Conservation (phyloP, 306 rosid genomes). For the Cyclanthera cordifolia region DNA sequence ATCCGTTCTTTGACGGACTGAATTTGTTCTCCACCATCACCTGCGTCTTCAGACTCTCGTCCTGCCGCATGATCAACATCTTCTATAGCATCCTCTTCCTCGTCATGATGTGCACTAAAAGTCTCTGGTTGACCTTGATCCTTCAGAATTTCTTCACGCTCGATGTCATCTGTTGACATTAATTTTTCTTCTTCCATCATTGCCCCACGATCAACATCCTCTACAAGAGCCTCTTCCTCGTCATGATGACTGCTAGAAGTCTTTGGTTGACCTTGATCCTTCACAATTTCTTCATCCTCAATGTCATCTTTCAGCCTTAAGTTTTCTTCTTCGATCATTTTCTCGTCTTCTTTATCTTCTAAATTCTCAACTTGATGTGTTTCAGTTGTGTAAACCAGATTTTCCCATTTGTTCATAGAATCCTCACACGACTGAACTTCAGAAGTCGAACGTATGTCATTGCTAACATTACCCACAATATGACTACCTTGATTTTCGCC, state of each 20-base stretch:
- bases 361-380: not conserved
- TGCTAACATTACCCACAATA: constrained; percentile 7
- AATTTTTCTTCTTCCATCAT: constrained; percentile 8
- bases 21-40: constrained; percentile 17
- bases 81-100: constrained; percentile 6
- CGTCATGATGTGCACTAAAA: not conserved
- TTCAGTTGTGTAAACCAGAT: not conserved
- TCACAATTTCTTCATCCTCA: constrained; percentile 6
- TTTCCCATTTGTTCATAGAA: not conserved
- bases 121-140: constrained; percentile 12
- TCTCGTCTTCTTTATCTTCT: constrained; percentile 13
- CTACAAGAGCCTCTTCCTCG: constrained; percentile 9
- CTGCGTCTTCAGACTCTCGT: constrained; percentile 8
- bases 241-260: not conserved
- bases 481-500: constrained; percentile 13
- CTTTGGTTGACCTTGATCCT: constrained; percentile 13
- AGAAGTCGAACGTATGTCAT: not conserved
- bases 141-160: constrained; percentile 8
- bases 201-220: not conserved
- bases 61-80: constrained; percentile 9
- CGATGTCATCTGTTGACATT: constrained; percentile 5
- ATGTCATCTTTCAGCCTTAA: constrained; percentile 9
- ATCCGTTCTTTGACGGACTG: not conserved
- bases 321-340: constrained; percentile 6
- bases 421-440: constrained; percentile 16